These are phyloP conservation scores for Hyphodiscus hymeniophilus DNA, from an alignment of 495 filamentous ascomycete genomes.

Conservation along the genomic window DNA sequence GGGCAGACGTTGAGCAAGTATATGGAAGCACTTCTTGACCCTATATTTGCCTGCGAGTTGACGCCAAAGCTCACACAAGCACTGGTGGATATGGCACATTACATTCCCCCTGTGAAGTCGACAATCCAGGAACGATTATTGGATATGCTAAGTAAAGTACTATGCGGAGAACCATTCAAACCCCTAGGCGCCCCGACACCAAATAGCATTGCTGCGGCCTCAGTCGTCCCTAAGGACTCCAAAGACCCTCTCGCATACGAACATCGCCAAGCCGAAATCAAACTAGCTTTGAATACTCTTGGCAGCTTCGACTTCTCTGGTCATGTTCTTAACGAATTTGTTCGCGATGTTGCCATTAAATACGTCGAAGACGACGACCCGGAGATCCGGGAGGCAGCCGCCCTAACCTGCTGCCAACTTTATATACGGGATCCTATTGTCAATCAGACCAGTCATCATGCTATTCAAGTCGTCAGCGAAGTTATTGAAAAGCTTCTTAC, in stretches of 20 bases:
- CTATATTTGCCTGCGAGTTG: constrained; percentile 92
- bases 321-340: constrained; percentile 94
- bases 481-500: constrained; percentile 95
- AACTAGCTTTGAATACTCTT: constrained; percentile 82
- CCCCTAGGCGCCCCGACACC: constrained; percentile 76
- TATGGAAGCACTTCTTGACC: constrained; percentile 90
- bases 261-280: constrained; percentile 80
- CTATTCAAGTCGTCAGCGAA: constrained; percentile 91
- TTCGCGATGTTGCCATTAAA: constrained; percentile 94
- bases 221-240: constrained; percentile 79
- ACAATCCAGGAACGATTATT: constrained; percentile 90
- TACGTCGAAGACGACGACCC: constrained; percentile 94
- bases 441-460: constrained; percentile 93
- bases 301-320: constrained; percentile 95
- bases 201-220: constrained; percentile 57
- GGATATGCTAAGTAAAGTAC: constrained; percentile 88
- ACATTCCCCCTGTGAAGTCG: constrained; percentile 88
- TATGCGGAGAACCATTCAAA: constrained; percentile 85
- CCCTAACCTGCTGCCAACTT: constrained; percentile 93
- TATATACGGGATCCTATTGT: constrained; percentile 95
- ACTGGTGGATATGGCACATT: constrained; percentile 95
- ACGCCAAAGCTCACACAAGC: constrained; percentile 90
- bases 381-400: constrained; percentile 87
- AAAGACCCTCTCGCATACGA: constrained; percentile 63
- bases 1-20: constrained; percentile 96